Percentiles rank a stretch among this genome's conserved stretches.
These are phyloP conservation scores for Fusarium sp. DNA, from an alignment of 2,329 filamentous ascomycete genomes.

Conservation along the genomic window DNA sequence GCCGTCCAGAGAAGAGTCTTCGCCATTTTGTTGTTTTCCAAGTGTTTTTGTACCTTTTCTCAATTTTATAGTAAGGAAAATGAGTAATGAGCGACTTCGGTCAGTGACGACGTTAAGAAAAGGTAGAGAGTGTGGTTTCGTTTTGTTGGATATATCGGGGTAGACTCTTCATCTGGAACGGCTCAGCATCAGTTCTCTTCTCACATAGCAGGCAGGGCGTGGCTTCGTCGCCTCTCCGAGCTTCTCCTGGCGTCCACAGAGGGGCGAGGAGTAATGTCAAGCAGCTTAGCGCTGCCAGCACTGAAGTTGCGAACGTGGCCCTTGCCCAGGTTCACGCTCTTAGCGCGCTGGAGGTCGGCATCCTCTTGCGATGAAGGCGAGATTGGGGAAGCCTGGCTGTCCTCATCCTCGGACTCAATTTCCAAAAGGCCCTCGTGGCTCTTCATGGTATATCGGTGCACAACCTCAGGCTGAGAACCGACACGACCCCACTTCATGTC, in stretches of 20 bases:
- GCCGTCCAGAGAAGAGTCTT: conserved; percentile 37
- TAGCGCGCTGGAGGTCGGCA: conserved; percentile 66
- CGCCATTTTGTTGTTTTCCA: conserved; percentile 29
- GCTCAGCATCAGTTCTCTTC: conserved; percentile 25
- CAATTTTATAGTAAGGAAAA: conserved; percentile 43
- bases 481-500: conserved; percentile 63
- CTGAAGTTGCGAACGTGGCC: conserved; percentile 75
- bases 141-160: conserved; percentile 7
- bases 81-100: conserved; percentile 47
- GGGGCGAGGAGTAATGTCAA: conserved; percentile 68
- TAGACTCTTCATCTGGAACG: conserved; percentile 39
- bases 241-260: conserved; percentile 60
- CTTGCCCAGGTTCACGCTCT: conserved; percentile 71
- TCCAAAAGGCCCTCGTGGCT: conserved; percentile 63
- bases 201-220: conserved; percentile 30
- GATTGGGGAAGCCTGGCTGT: conserved; percentile 43
- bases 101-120: conserved; percentile 39
- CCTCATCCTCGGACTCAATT: conserved; percentile 49
- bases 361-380: conserved; percentile 47
- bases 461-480: conserved; percentile 59
- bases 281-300: conserved; percentile 76
- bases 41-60: conserved; percentile 33
- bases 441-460: conserved; percentile 64
- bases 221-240: conserved; percentile 43
- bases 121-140: conserved; percentile 37